Evolutionary conservation across 2,329 filamentous ascomycete genomes (phyloP), one percentile per base, ranked within the genome.

Genomic region (Zopfia rhizophila): DNA sequence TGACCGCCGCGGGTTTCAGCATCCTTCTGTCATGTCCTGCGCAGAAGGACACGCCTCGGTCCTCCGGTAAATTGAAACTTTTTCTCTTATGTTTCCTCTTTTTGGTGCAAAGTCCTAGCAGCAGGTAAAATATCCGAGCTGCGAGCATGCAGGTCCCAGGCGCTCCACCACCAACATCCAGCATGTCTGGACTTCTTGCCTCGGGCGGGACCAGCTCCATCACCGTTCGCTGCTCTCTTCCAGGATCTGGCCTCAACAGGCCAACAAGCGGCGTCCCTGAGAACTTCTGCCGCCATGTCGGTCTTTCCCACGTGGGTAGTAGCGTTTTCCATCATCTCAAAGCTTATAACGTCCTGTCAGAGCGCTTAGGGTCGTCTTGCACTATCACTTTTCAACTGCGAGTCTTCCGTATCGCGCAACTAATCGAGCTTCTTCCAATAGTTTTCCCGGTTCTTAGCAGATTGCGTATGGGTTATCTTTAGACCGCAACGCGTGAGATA

Each of bases 401-500:
- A 44, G 44, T 46, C 45, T 44, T 44, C 40, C 29, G 30, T 17
- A 21, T 31, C 37, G 30, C 46, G 55, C 40, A 38, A 27, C 11
- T 31, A 16, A 16, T 7, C 12, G 13, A 14, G 17, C 7, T 8
- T 12, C 12, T 21, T n/a, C 25, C 37, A 39, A 39, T 28, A 7
- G 24, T 18, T 7, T 27, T 18, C 37, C 33, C 38, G 18, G 41
- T 33, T 24, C 22, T 25, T 32, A 21, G 30, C 48, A 36, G 39
- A 53, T 57, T 51, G 55, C 53, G 39, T 51, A 45, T 39, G 24
- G n/a, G 27, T 10, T 45, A 55, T 47, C 42, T 38, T 51, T 45
- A 51, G 45, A 42, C 43, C 36, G 10, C 19, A 14, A 16, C 46
- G 55, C 57, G 47, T 54, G 53, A 55, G 44, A 57, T 55, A 42